Evolutionary conservation across 2,329 filamentous ascomycete species (phyloP).

Genomic region (Coniochaeta prunicola): DNA sequence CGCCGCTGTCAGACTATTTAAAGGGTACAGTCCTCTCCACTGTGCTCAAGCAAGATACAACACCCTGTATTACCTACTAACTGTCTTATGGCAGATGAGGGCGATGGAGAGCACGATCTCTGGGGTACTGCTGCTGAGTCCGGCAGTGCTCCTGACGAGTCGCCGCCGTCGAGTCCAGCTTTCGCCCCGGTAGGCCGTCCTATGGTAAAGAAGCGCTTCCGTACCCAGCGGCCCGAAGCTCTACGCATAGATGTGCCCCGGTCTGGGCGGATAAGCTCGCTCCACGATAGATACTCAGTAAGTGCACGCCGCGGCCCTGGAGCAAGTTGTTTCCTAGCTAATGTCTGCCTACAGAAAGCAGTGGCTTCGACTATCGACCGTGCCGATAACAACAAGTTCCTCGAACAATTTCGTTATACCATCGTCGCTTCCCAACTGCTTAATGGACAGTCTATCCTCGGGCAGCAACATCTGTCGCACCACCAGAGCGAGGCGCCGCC

Average conservation of each 20-base stretch:
- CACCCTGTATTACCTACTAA: slow-evolving; percentile 12
- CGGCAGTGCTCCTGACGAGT: slow-evolving; percentile 28
- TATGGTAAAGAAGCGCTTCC: slow-evolving; percentile 45
- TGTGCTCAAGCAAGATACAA: slow-evolving; percentile 9
- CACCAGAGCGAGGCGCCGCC: slow-evolving; percentile 11
- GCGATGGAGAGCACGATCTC: slow-evolving; percentile 37
- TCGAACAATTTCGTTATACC: slow-evolving; percentile 89
- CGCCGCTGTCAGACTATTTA: slow-evolving; percentile 82
- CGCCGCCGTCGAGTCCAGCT: slow-evolving; percentile 39
- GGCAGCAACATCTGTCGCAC: slow-evolving; percentile 24
- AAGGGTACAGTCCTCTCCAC: slow-evolving; percentile 53
- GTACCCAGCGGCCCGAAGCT: slow-evolving; percentile 36
- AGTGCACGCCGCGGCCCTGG: slow-evolving; percentile 15
- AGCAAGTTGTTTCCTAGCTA: slow-evolving; percentile 14
- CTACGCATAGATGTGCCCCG: slow-evolving; percentile 34
- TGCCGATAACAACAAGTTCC: slow-evolving; percentile 74
- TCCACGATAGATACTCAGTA: slow-evolving; percentile 46
- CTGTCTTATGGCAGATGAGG: slow-evolving; percentile 33
- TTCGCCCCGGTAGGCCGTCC: slow-evolving; percentile 53
- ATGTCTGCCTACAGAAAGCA: slow-evolving; percentile 43
- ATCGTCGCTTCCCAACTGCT: slow-evolving; percentile 88
- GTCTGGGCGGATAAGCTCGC: slow-evolving; percentile 32
- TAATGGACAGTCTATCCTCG: slow-evolving; percentile 56
- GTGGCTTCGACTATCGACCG: slow-evolving; percentile 67
- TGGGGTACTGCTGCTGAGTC: slow-evolving; percentile 29